phyloP scores from a whole-genome alignment of 176 grass and related monocot species.

The Carex pumila region DNA sequence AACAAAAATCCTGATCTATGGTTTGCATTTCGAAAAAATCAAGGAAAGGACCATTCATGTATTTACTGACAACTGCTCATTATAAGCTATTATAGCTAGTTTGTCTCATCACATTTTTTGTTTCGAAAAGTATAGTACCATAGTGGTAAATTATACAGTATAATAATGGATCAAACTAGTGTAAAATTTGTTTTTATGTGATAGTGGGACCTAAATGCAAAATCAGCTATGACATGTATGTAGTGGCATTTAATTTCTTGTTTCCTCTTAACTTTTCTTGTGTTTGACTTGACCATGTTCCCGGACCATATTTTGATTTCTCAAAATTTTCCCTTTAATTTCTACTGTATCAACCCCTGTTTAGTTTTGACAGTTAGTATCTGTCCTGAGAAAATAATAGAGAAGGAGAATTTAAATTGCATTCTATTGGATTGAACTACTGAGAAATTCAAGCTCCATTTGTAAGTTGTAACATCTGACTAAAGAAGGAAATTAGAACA shows the following conservation, averaged over 20 bases:
- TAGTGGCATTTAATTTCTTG: not conserved
- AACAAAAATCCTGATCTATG: too few species aligned
- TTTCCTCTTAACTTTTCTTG: not conserved
- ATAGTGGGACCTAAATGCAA: not conserved
- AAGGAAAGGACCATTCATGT: not conserved
- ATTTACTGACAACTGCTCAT: conserved; percentile 14
- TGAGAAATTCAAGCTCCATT: too few species aligned
- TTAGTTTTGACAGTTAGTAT: not conserved
- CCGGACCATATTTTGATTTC: not conserved
- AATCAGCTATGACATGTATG: not conserved
- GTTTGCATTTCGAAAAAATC: not conserved
- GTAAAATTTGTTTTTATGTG: not conserved
- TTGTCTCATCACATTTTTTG: not conserved
- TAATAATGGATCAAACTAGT: not conserved
- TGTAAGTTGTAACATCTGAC: too few species aligned
- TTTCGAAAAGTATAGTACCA: not conserved
- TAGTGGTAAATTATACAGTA: not conserved
- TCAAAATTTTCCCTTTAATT: not conserved
- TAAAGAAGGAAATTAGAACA: too few species aligned
- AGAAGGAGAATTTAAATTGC: too few species aligned
- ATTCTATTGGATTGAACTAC: too few species aligned
- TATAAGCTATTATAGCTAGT: not conserved
- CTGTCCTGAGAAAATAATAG: not conserved
- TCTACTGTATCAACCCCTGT: not conserved
- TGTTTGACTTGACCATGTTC: not conserved